These are phyloP conservation scores for Phytophthora sansomeana DNA, from an alignment of 352 stramenopile genomes.

Conservation along the genomic window DNA sequence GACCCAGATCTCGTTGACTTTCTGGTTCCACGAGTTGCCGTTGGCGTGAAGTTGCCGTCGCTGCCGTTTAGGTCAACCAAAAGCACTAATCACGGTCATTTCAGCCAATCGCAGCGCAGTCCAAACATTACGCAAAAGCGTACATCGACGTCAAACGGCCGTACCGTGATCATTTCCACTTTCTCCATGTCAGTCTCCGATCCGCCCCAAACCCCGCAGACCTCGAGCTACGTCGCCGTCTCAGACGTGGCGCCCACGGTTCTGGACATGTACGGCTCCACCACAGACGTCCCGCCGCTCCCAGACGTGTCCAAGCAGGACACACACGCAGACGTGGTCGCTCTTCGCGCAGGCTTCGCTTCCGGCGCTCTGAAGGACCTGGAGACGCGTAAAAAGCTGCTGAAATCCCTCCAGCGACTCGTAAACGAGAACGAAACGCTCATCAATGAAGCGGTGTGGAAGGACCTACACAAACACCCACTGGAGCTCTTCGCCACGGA, in stretches of 20 bases:
- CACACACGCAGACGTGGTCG: constrained; percentile 54
- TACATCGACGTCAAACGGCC: background rate
- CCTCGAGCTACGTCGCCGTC: constrained; percentile 10
- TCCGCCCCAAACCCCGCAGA: constrained; percentile 8
- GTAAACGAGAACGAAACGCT: constrained; percentile 56
- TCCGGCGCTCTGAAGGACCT: constrained; percentile 57
- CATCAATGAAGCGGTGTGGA: constrained; percentile 63
- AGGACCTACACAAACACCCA: constrained; percentile 79
- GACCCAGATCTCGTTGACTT: too few species aligned
- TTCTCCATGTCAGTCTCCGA: constrained; percentile 20
- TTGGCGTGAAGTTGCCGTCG: too few species aligned
- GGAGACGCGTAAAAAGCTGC: constrained; percentile 46
- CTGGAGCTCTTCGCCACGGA: constrained; percentile 71
- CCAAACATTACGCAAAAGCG: background rate
- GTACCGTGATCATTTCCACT: constrained; percentile 18
- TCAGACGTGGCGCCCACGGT: constrained; percentile 5
- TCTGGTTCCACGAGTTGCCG: too few species aligned
- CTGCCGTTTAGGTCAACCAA: background rate
- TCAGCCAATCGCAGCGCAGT: background rate
- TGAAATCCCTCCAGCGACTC: constrained; percentile 58
- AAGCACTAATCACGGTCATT: background rate
- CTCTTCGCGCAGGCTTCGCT: constrained; percentile 58
- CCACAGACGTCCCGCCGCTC: constrained; percentile 19
- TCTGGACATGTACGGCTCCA: constrained; percentile 21
- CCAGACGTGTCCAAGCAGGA: constrained; percentile 65